Evolutionary conservation across 345 rosid genomes (phyloP).

Genomic region (Erodium maritimum): DNA sequence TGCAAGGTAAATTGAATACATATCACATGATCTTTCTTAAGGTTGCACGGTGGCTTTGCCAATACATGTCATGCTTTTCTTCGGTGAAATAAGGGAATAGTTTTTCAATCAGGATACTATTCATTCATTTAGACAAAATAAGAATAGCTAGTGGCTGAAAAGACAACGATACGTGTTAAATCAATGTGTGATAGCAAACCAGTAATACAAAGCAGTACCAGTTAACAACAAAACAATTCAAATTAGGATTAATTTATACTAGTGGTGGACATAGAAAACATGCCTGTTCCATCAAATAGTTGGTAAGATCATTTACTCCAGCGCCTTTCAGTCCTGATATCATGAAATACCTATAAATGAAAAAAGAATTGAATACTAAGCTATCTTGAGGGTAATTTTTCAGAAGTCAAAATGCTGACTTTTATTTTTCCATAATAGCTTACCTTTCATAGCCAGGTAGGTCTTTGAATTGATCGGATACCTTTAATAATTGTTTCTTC

Average conservation of each 20-base stretch:
- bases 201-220: background rate
- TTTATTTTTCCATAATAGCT: constrained; percentile 5
- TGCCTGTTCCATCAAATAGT: constrained; percentile 66
- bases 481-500: constrained; percentile 67
- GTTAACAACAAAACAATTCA: background rate
- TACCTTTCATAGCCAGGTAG: constrained; percentile 81
- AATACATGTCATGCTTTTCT: no score
- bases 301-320: constrained; percentile 63
- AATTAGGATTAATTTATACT: background rate
- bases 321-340: constrained; percentile 77
- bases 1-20: no score
- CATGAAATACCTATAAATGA: constrained; percentile 52
- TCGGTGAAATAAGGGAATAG: no score
- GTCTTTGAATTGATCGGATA: constrained; percentile 62
- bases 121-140: no score
- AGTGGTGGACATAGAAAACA: background rate
- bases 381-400: constrained; percentile 2
- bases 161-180: background rate
- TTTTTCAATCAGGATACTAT: no score
- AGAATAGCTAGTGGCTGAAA: background rate
- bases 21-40: no score
- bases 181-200: background rate
- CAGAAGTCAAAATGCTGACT: background rate
- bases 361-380: constrained; percentile 3
- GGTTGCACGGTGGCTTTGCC: no score